Evolutionary conservation across 805 yeast species (phyloP), one percentile per base, ranked within the genome.

Genomic region (Spathaspora hagerdaliae): DNA sequence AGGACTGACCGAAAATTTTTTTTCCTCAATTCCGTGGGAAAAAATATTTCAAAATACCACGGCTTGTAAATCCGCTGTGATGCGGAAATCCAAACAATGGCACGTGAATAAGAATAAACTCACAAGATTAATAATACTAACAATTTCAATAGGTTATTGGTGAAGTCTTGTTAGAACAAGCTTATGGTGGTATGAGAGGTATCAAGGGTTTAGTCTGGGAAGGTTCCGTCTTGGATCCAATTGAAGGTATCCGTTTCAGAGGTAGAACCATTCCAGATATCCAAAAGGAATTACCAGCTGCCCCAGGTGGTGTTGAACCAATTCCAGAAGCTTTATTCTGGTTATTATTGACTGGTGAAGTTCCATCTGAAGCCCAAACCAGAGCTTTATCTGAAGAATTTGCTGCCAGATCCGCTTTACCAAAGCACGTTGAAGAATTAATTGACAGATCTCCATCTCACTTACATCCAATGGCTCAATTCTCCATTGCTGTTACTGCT

Each of bases 401-500:
- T 52, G 89, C 87, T 43, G 76, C 78, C 27, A 77, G 82, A 60
- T 81, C 83, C 38, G 75, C 74, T 42, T 69, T 85, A 53, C 94
- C 94, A 49, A 77, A 72, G 52, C 80, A 82, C 63, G 79, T 82
- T 38, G 75, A 68, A 58, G 79, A 76, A 56, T 66, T 83, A 44
- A 68, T 85, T 51, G 85, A 81, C 69, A 65, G 75, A 42, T 74
- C 84, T 49, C 94, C 94, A 45, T 61, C 76, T 36, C 74, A 79
- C 54, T 72, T 85, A 62, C 94, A 85, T 65, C 94, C 94, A 60
- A 85, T 85, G 94, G 84, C 92, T 29, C 94, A 85, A 64, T 74
- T 85, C 57, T 77, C 88, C 41, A 83, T 86, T 59, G 91, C 87
- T 31, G 79, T 86, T 41, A 75, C 84, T 45, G 84, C 90, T 36